These are phyloP conservation scores for Rhizophagus sp. DNA, from an alignment of 192 early-diverging fungal species.

Conservation along the genomic window DNA sequence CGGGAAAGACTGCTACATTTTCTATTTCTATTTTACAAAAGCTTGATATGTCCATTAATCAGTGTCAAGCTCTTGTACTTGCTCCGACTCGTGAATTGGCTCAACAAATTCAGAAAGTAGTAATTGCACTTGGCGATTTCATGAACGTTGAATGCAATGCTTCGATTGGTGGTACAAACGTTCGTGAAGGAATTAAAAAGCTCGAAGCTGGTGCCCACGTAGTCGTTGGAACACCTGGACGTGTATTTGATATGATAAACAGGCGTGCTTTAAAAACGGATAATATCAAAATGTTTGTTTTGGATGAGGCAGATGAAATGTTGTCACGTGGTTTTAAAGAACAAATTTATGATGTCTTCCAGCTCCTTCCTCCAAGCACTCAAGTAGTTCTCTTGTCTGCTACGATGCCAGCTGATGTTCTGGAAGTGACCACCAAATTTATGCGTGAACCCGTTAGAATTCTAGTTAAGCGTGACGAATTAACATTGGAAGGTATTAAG, in stretches of 20 bases:
- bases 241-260: conserved; percentile 97
- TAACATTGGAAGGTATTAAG: conserved; percentile 98
- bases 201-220: conserved; percentile 91
- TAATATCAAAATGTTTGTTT: conserved; percentile 91
- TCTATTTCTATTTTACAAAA: conserved; percentile 90
- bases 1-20: conserved; percentile 98
- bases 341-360: conserved; percentile 94
- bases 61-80: conserved; percentile 91
- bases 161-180: conserved; percentile 90
- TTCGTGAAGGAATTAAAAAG: conserved; percentile 90
- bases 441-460: conserved; percentile 96
- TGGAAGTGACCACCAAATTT: conserved; percentile 96
- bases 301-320: conserved; percentile 98
- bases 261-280: conserved; percentile 78
- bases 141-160: conserved; percentile 97
- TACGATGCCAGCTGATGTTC: conserved; percentile 92
- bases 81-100: conserved; percentile 97
- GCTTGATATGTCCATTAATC: conserved; percentile 83
- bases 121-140: conserved; percentile 91
- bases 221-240: conserved; percentile 94
- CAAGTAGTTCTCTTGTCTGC: conserved; percentile 95
- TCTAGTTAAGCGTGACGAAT: conserved; percentile 97
- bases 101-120: conserved; percentile 90
- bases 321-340: conserved; percentile 95
- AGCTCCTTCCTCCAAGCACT: conserved; percentile 85